phyloP scores from a whole-genome alignment of 805 yeast species.

The Metschnikowia vanudenii region DNA sequence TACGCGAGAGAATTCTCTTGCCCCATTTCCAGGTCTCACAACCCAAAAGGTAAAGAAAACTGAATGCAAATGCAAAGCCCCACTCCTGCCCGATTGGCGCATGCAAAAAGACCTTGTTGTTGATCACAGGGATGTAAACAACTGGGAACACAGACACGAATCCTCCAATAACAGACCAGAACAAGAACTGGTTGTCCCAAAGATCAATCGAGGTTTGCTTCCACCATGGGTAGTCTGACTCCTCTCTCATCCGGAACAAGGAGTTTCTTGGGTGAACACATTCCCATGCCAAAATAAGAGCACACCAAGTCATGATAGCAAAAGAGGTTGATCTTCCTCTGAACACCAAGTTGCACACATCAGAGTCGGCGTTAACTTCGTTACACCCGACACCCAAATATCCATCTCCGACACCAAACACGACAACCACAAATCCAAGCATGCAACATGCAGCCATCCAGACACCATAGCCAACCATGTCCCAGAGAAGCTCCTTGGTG shows the following conservation, averaged over 20 bases:
- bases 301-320: constrained; percentile 43
- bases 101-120: constrained; percentile 39
- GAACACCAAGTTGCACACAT: constrained; percentile 33
- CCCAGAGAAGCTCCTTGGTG: constrained; percentile 41
- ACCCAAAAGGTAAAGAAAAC: constrained; percentile 30
- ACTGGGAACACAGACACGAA: constrained; percentile 39
- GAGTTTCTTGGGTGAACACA: constrained; percentile 38
- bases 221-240: constrained; percentile 37
- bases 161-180: constrained; percentile 39
- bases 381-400: constrained; percentile 39
- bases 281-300: constrained; percentile 41
- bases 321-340: constrained; percentile 40
- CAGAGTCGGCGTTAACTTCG: constrained; percentile 19
- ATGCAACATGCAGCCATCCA: constrained; percentile 44
- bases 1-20: constrained; percentile 34
- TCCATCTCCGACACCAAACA: constrained; percentile 40
- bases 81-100: constrained; percentile 40
- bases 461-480: constrained; percentile 41
- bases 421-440: constrained; percentile 36
- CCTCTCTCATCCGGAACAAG: constrained; percentile 37
- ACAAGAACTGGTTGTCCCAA: constrained; percentile 37
- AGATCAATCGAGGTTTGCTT: constrained; percentile 35
- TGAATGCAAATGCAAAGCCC: constrained; percentile 37
- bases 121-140: constrained; percentile 41
- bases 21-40: constrained; percentile 42